phyloP scores from a whole-genome alignment of 176 grass and related monocot species.

The Pontederia crassipes region DNA sequence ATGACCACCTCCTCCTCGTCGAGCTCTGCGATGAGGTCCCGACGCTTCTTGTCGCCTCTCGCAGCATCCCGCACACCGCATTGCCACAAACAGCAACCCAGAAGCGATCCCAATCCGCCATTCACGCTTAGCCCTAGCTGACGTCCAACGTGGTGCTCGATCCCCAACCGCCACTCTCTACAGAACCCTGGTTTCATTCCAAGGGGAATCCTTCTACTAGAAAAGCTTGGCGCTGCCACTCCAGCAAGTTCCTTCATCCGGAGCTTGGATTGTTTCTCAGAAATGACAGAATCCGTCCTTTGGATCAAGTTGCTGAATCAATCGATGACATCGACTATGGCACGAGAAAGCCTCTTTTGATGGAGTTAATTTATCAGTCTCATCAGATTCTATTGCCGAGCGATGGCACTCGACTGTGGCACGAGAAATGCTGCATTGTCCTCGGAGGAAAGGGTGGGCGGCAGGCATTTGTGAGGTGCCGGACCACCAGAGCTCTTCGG shows the following conservation, averaged over 20 bases:
- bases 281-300: too few species aligned
- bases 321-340: constrained; percentile 20
- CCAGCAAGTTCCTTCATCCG: too few species aligned
- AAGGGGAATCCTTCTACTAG: constrained; percentile 94
- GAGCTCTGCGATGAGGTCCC: constrained; percentile 36
- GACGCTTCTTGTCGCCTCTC: constrained; percentile 56
- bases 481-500: too few species aligned
- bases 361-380: constrained; percentile 94
- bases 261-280: too few species aligned
- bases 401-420: constrained; percentile 34
- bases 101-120: constrained; percentile 10
- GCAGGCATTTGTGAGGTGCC: too few species aligned
- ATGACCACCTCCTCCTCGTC: constrained; percentile 8
- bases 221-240: constrained; percentile 18
- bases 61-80: constrained; percentile 7
- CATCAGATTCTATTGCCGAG: constrained; percentile 62
- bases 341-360: constrained; percentile 74
- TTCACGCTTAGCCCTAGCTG: constrained; percentile 23
- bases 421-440: constrained; percentile 22
- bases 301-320: too few species aligned
- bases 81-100: background rate
- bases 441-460: constrained; percentile 2
- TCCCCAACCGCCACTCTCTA: constrained; percentile 24
- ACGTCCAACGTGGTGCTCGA: constrained; percentile 35
- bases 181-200: constrained; percentile 62